These are phyloP conservation scores for Rhododendron williamsianum DNA, from an alignment of 148 eudicot genomes.

Conservation along the genomic window DNA sequence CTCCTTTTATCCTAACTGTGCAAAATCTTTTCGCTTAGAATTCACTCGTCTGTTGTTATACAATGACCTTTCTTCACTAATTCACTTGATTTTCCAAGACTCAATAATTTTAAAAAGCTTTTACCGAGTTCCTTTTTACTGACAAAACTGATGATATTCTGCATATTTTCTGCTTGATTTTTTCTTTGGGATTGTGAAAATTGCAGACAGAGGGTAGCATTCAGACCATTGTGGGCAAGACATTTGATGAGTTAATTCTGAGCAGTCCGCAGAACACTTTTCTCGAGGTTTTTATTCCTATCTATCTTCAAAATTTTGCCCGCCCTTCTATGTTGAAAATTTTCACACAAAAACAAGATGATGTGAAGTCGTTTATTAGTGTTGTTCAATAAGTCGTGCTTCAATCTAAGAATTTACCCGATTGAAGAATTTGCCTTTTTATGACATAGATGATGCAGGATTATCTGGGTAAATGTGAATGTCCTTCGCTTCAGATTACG, in stretches of 20 bases:
- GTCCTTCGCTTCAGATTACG: not conserved
- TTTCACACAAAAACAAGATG: not conserved
- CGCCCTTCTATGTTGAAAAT: not conserved
- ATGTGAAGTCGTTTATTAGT: not conserved
- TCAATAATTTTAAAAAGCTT: not conserved
- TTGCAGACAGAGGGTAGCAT: constrained; percentile 64
- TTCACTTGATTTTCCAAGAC: not conserved
- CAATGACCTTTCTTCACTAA: not conserved
- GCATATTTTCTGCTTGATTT: not conserved
- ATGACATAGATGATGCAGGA: not conserved
- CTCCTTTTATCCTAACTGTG: not conserved
- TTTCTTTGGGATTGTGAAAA: constrained; percentile 9
- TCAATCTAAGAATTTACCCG: not conserved
- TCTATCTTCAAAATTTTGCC: not conserved
- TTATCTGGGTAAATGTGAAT: not conserved
- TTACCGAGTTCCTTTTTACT: not conserved
- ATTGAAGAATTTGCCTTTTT: not conserved
- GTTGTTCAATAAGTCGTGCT: not conserved
- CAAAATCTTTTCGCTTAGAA: not conserved
- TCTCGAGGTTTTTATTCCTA: constrained; percentile 57
- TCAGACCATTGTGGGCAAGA: constrained; percentile 73
- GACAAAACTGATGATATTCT: not conserved
- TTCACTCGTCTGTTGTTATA: not conserved
- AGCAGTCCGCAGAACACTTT: constrained; percentile 57
- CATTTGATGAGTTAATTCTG: constrained; percentile 69